Base-by-base conservation (phyloP, 305 asterid genomes). In the Solanum hybrid region DNA sequence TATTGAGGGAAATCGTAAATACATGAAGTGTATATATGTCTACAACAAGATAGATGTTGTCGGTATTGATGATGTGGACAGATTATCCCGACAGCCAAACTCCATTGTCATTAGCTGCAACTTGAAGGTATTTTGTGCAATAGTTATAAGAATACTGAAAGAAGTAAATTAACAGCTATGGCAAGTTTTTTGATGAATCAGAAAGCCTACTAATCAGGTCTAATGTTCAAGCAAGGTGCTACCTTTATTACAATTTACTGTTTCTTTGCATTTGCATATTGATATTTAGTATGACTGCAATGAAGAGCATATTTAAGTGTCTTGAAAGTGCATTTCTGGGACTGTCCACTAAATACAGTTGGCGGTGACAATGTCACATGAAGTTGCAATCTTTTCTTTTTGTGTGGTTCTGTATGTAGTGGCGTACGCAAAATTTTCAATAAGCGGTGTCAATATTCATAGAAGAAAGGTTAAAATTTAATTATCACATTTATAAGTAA, bases 11-110 rank as follows among this genome's bases (percentile, higher is more conserved):
- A 97, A 97, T 80, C 96, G 99, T 90, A 97, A 97, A 94, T 97
- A 97, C 91, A 96, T 97, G 88, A 97, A 96, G 93, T 97, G 99
- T 77, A 93, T 96, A 17, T 97, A 97, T 85, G 99, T 97, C 82
- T 97, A 97, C 94, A 97, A 97, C 95, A 97, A 97, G 94, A 97
- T 97, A 87, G 99, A 97, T 93, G 99, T 97, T 69, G 90, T 97
- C 72, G 99, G 99, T 91, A 96, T 96, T 88, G 99, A 97, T 90
- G 99, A 97, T 27, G 99, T 97, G 92, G 98, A 96, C 93, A 94
- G 95, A 94, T 94, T 97, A 94, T 93, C 99, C 51, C 94, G 98
- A 29, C 99, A 94, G 90, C 98, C 98, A 34, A 95, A 94, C 89
- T 97, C 99, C 4, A 95, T 97, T 80, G 99, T 97, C 90, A 97